Base-by-base conservation (phyloP, 305 asterid species). In the Fraxinus platypoda region DNA sequence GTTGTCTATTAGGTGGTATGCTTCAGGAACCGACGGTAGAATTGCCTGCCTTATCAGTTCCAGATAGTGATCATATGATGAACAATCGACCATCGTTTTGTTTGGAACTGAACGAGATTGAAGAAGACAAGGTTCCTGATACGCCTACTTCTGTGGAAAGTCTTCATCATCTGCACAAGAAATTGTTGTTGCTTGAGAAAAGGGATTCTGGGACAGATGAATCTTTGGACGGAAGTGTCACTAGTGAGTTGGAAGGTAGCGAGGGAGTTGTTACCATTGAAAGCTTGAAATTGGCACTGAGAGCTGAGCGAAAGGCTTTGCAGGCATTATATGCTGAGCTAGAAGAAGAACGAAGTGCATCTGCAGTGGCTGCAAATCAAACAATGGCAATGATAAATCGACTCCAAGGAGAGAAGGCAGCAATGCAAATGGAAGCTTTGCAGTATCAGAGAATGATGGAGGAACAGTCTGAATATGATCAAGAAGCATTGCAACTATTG, bases 401-500 rank as follows among this genome's bases (percentile, higher is more conserved):
- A 35, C 97, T 96, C 74, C 98, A 96, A 66, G 99, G 94, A 88
- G 99, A 96, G 86, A 96, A 92, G 82, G 98, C 98, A 0, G 98
- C 97, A 6, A 91, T 96, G 98, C 97, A 93, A 81, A 96, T 96
- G 98, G 99, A 96, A 80, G 98, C 99, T 13, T 85, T 94, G 85
- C 99, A 96, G 87, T 96, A 96, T 74, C 98, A 96, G 85, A 91
- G 98, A 85, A 96, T 96, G 98, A 96, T 96, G 99, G 99, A 96
- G 78, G 99, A 96, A 78, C 99, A 96, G 81, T 91, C 99, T 0
- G 99, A 96, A 74, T 96, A 94, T 21, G 98, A 96, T 83, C 99
- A 96, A 86, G 98, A 96, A 87, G 98, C 98, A 28, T 75, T 96
- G 91, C 98, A 96, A 59, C 92, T 96, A 41, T 52, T 96, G 86